Percentiles rank a stretch among this genome's conserved stretches.
Evolutionary conservation across 139 green algal species (phyloP).

Genomic region (Zygnema circumcarinatum): DNA sequence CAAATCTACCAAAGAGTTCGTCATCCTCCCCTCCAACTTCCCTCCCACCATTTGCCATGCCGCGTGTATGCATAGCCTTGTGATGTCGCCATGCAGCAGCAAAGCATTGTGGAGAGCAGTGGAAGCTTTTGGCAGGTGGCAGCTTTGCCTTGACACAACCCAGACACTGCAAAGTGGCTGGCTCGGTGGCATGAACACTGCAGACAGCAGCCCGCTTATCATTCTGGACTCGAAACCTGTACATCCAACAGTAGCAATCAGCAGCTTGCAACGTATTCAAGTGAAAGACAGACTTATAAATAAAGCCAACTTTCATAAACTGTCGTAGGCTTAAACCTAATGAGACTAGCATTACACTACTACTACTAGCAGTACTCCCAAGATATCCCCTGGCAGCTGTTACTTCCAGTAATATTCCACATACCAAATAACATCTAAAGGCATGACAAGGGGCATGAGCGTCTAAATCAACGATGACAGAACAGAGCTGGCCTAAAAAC

Average conservation of each 20-base stretch:
- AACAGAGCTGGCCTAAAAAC: too few species aligned
- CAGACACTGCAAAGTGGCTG: constrained; percentile 90
- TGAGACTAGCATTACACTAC: too few species aligned
- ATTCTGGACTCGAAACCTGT: constrained; percentile 78
- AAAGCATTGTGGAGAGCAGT: constrained; percentile 93
- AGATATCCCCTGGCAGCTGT: too few species aligned
- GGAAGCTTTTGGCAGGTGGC: constrained; percentile 79
- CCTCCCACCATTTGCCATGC: not conserved
- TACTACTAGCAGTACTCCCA: too few species aligned
- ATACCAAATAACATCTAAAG: too few species aligned
- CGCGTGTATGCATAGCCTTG: constrained; percentile 82
- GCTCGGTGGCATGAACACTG: constrained; percentile 84
- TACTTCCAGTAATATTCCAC: too few species aligned
- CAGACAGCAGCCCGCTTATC: constrained; percentile 79
- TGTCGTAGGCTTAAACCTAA: too few species aligned
- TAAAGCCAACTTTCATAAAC: too few species aligned
- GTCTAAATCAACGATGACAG: too few species aligned
- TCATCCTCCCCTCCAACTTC: constrained; percentile 47
- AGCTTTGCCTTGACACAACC: constrained; percentile 82
- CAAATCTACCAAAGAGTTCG: constrained; percentile 55
- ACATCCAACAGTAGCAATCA: constrained; percentile 37
- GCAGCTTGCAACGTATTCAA: too few species aligned
- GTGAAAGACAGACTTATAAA: constrained; percentile 9
- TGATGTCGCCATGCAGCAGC: constrained; percentile 86
- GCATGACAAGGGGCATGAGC: too few species aligned